Evolutionary conservation across 1,284 basidiomycete genomes (phyloP).

Genomic region (Neolentinus lepideus): DNA sequence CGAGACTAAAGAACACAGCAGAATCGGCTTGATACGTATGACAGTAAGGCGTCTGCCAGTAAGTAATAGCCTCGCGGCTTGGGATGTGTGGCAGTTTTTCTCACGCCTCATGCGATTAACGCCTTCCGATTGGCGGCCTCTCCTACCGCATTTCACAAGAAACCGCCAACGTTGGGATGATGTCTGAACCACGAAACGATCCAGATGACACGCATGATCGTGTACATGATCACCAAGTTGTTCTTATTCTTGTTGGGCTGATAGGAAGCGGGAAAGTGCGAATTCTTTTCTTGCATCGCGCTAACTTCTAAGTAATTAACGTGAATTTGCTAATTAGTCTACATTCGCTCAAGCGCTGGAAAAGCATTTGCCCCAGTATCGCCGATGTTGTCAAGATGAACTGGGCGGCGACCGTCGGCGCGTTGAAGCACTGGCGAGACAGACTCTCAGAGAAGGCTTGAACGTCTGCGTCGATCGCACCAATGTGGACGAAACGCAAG

Average conservation of each 20-base stretch:
- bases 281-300: not conserved
- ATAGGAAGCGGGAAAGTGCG: conserved; percentile 64
- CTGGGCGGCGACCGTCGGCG: conserved; percentile 40
- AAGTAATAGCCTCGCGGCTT: too few relatives aligned
- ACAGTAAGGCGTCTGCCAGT: too few relatives aligned
- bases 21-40: too few relatives aligned
- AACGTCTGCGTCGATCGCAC: conserved; percentile 72
- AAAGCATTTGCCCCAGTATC: conserved; percentile 45
- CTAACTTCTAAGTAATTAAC: not conserved
- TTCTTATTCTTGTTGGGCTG: conserved; percentile 63
- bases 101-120: too few relatives aligned
- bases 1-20: too few relatives aligned
- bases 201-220: too few relatives aligned
- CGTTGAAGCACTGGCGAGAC: conserved; percentile 50
- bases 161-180: too few relatives aligned
- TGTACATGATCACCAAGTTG: conserved; percentile 8
- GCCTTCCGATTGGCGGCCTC: too few relatives aligned
- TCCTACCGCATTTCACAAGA: too few relatives aligned
- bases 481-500: conserved; percentile 60
- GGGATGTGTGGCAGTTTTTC: too few relatives aligned
- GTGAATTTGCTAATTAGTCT: conserved; percentile 32
- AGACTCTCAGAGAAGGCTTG: conserved; percentile 39
- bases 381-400: conserved; percentile 68
- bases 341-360: conserved; percentile 65
- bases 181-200: too few relatives aligned